Percentiles rank a stretch among this genome's conserved stretches.
Evolutionary conservation across 202 grass and related monocot species (phyloP).

Genomic region (Dendrocalamus latiflorus): DNA sequence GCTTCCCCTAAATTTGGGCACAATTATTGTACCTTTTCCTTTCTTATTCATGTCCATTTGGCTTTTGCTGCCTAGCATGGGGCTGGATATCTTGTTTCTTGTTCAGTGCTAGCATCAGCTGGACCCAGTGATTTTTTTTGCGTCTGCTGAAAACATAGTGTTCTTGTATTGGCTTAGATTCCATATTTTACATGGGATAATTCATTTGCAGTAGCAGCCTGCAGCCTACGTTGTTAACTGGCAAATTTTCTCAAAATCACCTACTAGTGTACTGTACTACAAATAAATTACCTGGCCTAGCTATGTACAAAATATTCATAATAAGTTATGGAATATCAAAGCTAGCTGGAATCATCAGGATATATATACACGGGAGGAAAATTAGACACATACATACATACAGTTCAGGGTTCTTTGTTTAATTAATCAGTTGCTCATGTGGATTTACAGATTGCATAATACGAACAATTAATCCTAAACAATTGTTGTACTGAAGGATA

Average conservation of each 20-base stretch:
- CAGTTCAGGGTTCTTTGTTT: neutral
- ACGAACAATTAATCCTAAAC: neutral
- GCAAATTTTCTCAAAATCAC: neutral
- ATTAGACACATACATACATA: no score
- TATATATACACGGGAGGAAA: no score
- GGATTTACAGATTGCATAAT: neutral
- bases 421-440: neutral
- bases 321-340: neutral
- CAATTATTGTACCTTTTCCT: neutral
- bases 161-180: neutral
- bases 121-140: no score
- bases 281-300: no score
- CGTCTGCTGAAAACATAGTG: neutral
- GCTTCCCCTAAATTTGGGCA: neutral
- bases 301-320: no score
- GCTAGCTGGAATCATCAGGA: neutral
- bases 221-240: neutral
- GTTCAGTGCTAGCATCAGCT: neutral
- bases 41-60: neutral
- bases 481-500: neutral
- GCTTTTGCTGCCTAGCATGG: constrained; percentile 1
- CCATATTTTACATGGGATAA: no score
- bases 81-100: neutral
- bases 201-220: neutral
- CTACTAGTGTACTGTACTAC: no score